A percentile compares a stretch with the other conserved stretches of the same genome.
These are phyloP conservation scores for Rhododendron henanense DNA, from an alignment of 148 eudicot species.

Conservation along the genomic window DNA sequence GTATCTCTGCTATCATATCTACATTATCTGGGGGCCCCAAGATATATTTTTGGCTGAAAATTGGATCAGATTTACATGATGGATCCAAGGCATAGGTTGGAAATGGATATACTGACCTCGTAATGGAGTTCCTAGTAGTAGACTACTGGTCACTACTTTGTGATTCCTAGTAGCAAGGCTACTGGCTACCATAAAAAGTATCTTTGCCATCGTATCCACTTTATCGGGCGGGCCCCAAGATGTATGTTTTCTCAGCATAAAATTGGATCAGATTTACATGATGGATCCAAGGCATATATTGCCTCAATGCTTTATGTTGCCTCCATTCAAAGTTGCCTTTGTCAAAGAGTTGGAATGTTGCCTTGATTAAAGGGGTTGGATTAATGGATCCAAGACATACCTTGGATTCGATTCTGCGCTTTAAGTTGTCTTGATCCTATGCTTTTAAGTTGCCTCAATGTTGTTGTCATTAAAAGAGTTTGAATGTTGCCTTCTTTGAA, in stretches of 20 bases:
- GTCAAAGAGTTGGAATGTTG: background rate
- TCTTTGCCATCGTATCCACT: background rate
- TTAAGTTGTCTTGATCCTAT: background rate
- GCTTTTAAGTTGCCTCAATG: background rate
- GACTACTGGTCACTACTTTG: background rate
- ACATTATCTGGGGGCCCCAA: background rate
- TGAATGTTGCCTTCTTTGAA: background rate
- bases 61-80: background rate
- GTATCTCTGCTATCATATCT: background rate
- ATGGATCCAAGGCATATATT: background rate
- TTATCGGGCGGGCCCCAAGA: background rate
- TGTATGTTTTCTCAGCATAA: background rate
- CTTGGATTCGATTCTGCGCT: background rate
- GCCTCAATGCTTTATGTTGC: background rate
- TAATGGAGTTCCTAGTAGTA: background rate
- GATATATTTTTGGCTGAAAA: background rate
- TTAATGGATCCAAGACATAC: background rate
- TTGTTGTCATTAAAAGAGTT: background rate
- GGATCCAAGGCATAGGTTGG: background rate
- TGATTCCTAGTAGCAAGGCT: background rate
- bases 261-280: slow-evolving; percentile 1
- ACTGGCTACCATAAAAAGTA: background rate
- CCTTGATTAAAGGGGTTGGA: background rate
- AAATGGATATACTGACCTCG: background rate
- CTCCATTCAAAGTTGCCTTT: background rate